Evolutionary conservation across 768 basidiomycete species (phyloP).

Genomic region (Glaciozyma martinii): DNA sequence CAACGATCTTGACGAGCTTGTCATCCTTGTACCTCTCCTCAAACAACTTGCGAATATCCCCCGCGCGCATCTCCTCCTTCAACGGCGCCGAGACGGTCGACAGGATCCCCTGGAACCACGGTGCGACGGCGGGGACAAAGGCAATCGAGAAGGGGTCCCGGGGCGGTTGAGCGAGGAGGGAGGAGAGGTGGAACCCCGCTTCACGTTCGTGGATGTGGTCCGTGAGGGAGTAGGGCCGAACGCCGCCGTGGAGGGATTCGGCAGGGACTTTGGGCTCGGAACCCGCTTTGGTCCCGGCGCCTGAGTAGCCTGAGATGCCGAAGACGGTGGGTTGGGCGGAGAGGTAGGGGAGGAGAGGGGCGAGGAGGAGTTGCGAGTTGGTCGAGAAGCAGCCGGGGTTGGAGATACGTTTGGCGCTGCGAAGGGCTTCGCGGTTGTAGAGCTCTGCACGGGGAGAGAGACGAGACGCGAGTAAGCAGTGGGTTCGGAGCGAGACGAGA

Average conservation of each 20-base stretch:
- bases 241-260: constrained; percentile 61
- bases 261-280: constrained; percentile 74
- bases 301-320: constrained; percentile 87
- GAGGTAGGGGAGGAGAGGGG: constrained; percentile 71
- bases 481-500: neutral
- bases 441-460: constrained; percentile 54
- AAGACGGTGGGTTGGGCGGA: constrained; percentile 65
- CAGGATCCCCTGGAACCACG: constrained; percentile 96
- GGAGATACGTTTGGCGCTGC: constrained; percentile 70
- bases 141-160: constrained; percentile 57
- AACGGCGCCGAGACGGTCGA: constrained; percentile 78
- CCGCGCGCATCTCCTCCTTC: constrained; percentile 55
- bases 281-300: constrained; percentile 77
- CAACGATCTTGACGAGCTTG: constrained; percentile 58
- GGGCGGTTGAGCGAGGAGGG: constrained; percentile 50
- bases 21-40: constrained; percentile 68
- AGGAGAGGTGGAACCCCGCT: constrained; percentile 72
- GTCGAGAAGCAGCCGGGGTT: constrained; percentile 99
- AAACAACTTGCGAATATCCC: constrained; percentile 63
- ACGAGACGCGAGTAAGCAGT: constrained; percentile 25
- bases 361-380: constrained; percentile 79
- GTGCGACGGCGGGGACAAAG: constrained; percentile 76
- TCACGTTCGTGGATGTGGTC: constrained; percentile 99
- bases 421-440: constrained; percentile 64
- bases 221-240: constrained; percentile 81